Evolutionary conservation across 2,329 filamentous ascomycete species (phyloP), one percentile per base, ranked within the genome.

Genomic region (Fusarium hostae): DNA sequence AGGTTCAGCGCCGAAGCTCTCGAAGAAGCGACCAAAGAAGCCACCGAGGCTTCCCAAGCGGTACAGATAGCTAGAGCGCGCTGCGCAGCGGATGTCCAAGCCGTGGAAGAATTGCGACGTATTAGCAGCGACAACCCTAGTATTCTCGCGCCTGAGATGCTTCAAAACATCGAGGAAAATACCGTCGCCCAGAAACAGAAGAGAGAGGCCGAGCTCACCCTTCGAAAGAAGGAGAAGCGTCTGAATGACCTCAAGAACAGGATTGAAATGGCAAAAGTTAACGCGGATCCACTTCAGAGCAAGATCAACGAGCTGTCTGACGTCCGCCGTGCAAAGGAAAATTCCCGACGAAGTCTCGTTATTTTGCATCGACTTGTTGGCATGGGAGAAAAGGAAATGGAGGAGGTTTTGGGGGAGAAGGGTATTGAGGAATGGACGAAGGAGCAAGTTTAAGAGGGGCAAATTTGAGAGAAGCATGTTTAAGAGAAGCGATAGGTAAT

Each of bases 181-280:
- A 37, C n/a, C 4, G 37, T 47, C 3, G 24, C 30, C 5, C n/a
- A 26, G 8, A 20, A 18, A 1, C 5, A 16, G n/a, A 37, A 45
- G 15, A 26, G 32, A 22, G 2, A 48, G 0, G 57, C 50, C 1
- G 16, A 32, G 2, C 20, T 2, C 1, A 2, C 3, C 0, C 7
- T 63, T 0, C 18, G 13, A 2, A 24, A 20, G 1, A 45, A 47
- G n/a, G 8, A 37, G 15, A 9, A 7, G 1, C 12, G 37, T 15
- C 35, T 68, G 3, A 41, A 35, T 6, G 24, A 39, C 0, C 39
- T 54, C 10, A n/a, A n/a, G 1, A 39, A 24, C 2, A 32, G 48
- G 30, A 11, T 44, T 1, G 45, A 58, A 4, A 32, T 63, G 6
- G 48, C 40, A 2, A 32, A 68, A 10, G 16, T 34, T 2, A 26